Conservation (phyloP, 495 filamentous ascomycete species). For the Parachaetomium inaequale region DNA sequence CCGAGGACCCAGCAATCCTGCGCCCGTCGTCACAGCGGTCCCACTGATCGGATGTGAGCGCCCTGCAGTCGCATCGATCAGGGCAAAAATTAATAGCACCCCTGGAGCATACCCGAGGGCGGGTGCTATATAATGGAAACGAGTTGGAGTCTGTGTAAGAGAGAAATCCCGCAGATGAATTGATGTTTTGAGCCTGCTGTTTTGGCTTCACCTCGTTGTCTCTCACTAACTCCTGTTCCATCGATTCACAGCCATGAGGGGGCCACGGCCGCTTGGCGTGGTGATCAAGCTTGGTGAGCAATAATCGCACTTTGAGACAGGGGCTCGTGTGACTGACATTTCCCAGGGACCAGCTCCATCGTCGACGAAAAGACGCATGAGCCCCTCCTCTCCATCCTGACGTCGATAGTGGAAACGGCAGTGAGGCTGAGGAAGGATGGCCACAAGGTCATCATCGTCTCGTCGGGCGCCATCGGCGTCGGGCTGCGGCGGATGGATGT, state of each 20-base stretch:
- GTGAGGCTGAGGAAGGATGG: slow-evolving; percentile 82
- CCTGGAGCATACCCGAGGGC: slow-evolving; percentile 9
- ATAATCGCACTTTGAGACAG: not conserved
- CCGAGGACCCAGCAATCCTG: not conserved
- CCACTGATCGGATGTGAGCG: slow-evolving; percentile 15
- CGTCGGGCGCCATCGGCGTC: slow-evolving; percentile 93
- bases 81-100: slow-evolving; percentile 16
- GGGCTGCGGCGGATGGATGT: slow-evolving; percentile 86
- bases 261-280: slow-evolving; percentile 60
- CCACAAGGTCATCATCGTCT: slow-evolving; percentile 90
- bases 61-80: slow-evolving; percentile 18
- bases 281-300: slow-evolving; percentile 90
- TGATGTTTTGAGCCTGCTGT: not conserved
- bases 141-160: slow-evolving; percentile 25
- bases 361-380: slow-evolving; percentile 97
- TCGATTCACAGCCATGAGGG: slow-evolving; percentile 45
- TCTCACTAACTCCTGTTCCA: slow-evolving; percentile 6
- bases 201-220: not conserved
- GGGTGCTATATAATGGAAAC: slow-evolving; percentile 25
- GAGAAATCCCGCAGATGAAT: slow-evolving; percentile 12
- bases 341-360: slow-evolving; percentile 88
- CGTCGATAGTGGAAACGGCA: slow-evolving; percentile 87
- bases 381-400: slow-evolving; percentile 86
- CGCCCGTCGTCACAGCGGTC: slow-evolving; percentile 6
- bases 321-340: slow-evolving; percentile 7